phyloP scores from a whole-genome alignment of 495 filamentous ascomycete species.

The Astrothelium subdiscretum region DNA sequence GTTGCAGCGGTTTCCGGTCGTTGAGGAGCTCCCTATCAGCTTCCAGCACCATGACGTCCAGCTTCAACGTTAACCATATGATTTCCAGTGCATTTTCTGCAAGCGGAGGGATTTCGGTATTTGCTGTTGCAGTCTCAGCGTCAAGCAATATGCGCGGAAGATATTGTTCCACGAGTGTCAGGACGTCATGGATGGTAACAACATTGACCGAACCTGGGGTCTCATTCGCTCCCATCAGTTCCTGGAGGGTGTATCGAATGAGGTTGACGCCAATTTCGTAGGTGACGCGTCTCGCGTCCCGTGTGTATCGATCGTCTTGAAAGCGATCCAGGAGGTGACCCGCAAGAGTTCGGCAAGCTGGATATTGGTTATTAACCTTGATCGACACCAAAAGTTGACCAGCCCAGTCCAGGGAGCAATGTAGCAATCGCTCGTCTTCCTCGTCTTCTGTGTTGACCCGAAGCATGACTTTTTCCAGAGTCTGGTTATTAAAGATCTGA shows the following conservation, averaged over 20 bases:
- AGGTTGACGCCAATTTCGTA: constrained; percentile 39
- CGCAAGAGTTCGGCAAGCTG: constrained; percentile 59
- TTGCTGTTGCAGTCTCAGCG: neutral
- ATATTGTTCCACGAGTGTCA: neutral
- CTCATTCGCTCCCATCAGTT: neutral
- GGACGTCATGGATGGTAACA: neutral
- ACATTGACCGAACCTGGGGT: neutral
- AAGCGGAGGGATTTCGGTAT: neutral
- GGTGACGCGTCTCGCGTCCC: constrained; percentile 16
- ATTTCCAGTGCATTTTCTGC: constrained; percentile 40
- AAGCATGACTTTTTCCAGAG: constrained; percentile 49
- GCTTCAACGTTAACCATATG: constrained; percentile 54
- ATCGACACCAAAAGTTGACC: constrained; percentile 64
- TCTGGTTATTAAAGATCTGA: constrained; percentile 60
- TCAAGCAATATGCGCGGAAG: neutral
- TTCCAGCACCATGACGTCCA: constrained; percentile 64
- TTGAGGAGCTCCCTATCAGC: constrained; percentile 59
- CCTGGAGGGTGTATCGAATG: constrained; percentile 20
- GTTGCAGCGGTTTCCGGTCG: constrained; percentile 46
- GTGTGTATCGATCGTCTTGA: constrained; percentile 35
- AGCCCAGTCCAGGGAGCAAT: constrained; percentile 60
- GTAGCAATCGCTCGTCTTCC: constrained; percentile 42
- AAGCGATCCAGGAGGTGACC: constrained; percentile 57
- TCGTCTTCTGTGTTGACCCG: constrained; percentile 43
- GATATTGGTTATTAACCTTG: constrained; percentile 53